phyloP scores from a whole-genome alignment of 495 filamentous ascomycete species.

The Polyplosphaeria fusca region DNA sequence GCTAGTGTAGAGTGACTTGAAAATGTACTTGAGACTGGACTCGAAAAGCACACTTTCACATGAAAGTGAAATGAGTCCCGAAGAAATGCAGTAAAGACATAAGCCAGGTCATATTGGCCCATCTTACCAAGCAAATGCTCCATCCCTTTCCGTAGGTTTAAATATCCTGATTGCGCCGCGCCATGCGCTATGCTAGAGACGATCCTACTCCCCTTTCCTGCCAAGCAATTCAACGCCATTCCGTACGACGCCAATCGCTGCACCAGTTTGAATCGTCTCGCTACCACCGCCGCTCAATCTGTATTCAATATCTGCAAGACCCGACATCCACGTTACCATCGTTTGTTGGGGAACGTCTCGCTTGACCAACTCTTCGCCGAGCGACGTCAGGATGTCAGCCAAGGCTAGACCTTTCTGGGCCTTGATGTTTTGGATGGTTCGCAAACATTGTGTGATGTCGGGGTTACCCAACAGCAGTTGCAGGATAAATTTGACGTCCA shows the following conservation, averaged over 20 bases:
- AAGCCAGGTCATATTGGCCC: neutral
- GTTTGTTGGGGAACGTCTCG: constrained; percentile 84
- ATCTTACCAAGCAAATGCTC: neutral
- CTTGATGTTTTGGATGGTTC: constrained; percentile 83
- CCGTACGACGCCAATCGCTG: constrained; percentile 82
- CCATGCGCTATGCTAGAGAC: no score
- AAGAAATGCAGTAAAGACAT: neutral
- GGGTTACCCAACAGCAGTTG: constrained; percentile 75
- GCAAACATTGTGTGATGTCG: constrained; percentile 82
- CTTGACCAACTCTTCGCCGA: constrained; percentile 76
- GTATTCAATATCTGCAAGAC: constrained; percentile 89
- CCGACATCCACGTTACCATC: constrained; percentile 86
- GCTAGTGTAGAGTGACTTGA: no score
- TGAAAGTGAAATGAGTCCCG: neutral
- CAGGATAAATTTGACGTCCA: constrained; percentile 80
- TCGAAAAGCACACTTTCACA: neutral
- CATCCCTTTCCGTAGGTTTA: neutral
- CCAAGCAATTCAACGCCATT: constrained; percentile 77
- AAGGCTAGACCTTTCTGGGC: constrained; percentile 81
- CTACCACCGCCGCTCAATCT: constrained; percentile 82
- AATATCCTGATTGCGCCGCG: neutral
- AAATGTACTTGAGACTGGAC: neutral
- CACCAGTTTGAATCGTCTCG: constrained; percentile 89
- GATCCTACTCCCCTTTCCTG: constrained; percentile 31
- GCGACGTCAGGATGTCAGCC: constrained; percentile 84